Conservation (phyloP, 306 rosid genomes). For the Prunus persica region DNA sequence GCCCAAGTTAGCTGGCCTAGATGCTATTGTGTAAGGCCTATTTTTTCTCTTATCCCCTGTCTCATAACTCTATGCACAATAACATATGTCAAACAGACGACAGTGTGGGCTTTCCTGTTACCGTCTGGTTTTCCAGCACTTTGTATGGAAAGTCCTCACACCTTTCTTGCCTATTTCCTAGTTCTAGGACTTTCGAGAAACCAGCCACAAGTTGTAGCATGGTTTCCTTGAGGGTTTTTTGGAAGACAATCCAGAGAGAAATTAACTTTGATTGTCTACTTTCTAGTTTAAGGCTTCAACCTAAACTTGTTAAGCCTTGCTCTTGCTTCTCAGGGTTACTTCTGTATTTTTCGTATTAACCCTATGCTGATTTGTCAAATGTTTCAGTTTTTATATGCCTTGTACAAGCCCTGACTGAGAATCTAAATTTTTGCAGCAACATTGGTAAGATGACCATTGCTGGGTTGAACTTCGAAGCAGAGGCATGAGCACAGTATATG, state of each 20-base stretch:
- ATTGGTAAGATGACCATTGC: constrained; percentile 76
- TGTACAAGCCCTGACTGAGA: constrained; percentile 13
- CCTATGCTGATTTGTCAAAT: neutral
- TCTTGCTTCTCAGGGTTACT: neutral
- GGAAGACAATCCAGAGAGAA: neutral
- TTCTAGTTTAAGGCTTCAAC: neutral
- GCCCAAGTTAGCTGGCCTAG: constrained; percentile 85
- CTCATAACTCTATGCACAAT: neutral
- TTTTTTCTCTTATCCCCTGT: neutral
- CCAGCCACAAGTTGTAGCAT: neutral
- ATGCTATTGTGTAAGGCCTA: constrained; percentile 61
- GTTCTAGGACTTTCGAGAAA: neutral
- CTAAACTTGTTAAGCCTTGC: neutral
- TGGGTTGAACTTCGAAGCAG: constrained; percentile 62
- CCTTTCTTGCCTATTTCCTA: neutral
- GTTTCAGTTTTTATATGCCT: constrained; percentile 1
- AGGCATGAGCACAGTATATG: constrained; percentile 25
- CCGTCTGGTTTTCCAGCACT: neutral
- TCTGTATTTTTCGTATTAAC: neutral
- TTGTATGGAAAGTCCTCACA: neutral
- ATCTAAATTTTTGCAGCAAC: constrained; percentile 53
- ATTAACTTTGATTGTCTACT: neutral
- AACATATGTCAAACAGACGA: neutral
- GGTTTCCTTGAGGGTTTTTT: neutral
- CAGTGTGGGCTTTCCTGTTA: neutral